Evolutionary conservation across 495 filamentous ascomycete species (phyloP), one percentile per base, ranked within the genome.

Genomic region (Talaromyces thailandensis): DNA sequence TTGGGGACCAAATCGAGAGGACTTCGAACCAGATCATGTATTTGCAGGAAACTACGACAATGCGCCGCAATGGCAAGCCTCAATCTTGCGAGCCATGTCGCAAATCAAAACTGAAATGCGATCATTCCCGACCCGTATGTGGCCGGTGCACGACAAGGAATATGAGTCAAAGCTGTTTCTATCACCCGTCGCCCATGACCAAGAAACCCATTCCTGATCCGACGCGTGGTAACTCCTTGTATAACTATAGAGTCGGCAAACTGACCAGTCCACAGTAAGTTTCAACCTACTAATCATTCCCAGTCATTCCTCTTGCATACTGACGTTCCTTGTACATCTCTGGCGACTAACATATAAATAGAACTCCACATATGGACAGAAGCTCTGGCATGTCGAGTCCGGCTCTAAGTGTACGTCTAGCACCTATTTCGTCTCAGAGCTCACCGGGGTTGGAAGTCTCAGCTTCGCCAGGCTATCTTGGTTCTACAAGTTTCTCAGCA

Each of bases 11-110:
- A 12, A 48, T 0, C 16, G n/a, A 48, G 18, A 21, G 6, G 43
- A 4, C n/a, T 21, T 48, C 43, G 11, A 43, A n/a, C n/a, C 37
- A 48, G 9, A 21, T 9, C 43, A 48, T 48, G 43, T 48, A 55
- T 55, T 26, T 55, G 51, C 51, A 55, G 51, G 51, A 55, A 29
- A 28, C 51, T n/a, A 57, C 55, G 16, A 61, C 43, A 26, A 61
- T 24, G 18, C 67, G 70, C 16, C 75, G 77, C 32, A 83, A 82
- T 69, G 79, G 80, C 8, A 72, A 77, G 18, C 67, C 75, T 25
- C 76, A 78, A 62, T 80, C 79, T 1, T 84, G 80, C 59, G 78
- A 83, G 69, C 79, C 80, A 16, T 83, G 80, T 64, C 75, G 80
- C 24, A 80, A 78, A 62, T 75, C 79, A 21, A 82, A 83, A 62